Percentiles rank a stretch among this genome's conserved stretches.
phyloP scores from a whole-genome alignment of 371 early-diverging fungal species.

The Mortierella sp. region DNA sequence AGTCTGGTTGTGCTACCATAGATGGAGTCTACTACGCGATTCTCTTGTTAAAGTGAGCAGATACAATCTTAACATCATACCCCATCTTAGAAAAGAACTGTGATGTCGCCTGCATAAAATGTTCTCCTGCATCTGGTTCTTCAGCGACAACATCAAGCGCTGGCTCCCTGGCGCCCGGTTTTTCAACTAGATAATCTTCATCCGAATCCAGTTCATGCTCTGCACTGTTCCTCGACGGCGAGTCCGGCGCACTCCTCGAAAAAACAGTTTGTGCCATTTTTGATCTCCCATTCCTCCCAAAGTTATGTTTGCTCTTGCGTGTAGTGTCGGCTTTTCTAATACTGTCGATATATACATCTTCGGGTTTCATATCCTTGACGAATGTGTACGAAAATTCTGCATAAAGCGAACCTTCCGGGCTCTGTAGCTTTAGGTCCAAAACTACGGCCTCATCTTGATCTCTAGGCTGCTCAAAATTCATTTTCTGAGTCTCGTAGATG shows the following conservation, averaged over 20 bases:
- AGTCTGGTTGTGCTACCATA: not conserved
- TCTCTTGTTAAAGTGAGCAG: not conserved
- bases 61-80: constrained; percentile 13
- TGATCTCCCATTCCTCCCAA: not conserved
- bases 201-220: not conserved
- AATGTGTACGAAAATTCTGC: constrained; percentile 33
- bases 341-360: not conserved
- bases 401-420: constrained; percentile 21
- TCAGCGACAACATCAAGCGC: not conserved
- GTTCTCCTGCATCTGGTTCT: constrained; percentile 49
- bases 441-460: constrained; percentile 9
- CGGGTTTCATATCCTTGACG: constrained; percentile 4
- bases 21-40: not conserved
- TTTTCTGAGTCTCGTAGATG: constrained; percentile 25
- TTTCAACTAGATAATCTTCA: not conserved
- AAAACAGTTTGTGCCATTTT: not conserved
- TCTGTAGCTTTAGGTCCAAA: constrained; percentile 23
- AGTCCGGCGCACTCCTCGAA: not conserved
- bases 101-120: constrained; percentile 48
- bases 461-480: constrained; percentile 4
- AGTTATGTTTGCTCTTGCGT: not conserved
- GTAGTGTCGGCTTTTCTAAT: not conserved
- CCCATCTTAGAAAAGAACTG: constrained; percentile 55
- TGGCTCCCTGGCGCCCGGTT: not conserved
- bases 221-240: not conserved